Base-by-base conservation (phyloP, 805 yeast species). In the Wickerhamiella shivajii region DNA sequence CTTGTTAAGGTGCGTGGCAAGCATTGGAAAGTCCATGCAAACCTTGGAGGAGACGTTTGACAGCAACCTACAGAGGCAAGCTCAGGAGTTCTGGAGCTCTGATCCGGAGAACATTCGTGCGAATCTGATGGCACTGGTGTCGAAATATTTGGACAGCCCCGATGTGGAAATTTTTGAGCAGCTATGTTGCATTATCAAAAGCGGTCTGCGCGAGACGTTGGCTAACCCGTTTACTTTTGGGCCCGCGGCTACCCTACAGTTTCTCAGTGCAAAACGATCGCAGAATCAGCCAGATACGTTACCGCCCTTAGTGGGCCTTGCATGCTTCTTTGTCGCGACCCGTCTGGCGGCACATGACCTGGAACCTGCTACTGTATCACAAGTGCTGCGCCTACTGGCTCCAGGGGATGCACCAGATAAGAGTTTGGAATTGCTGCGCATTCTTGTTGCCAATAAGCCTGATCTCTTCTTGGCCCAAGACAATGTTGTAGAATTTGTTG, bases 21-120 rank as follows among this genome's bases (percentile, higher is more conserved):
- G 76, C 34, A 57, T 81, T 3, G 90, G 83, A 0, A 75, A 73
- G 36, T 81, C 84, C 0, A 52, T 77, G 46, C 69, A 69, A 31
- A 52, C 67, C 2, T 74, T 80, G 0, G 71, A 63, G 24, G 81
- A 74, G 16, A 56, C 59, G 2, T 16, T 16, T 20, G 64, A 28
- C 31, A 32, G 29, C 59, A 26, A 66, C 61, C 15, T 11, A 9
- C 12, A 25, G 8, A 53, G 53, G 15, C 56, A 53, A 26, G 56
- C 57, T 16, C 45, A 41, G 6, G 58, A 53, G 11, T 50, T 49
- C 30, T 50, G 58, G 45, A 42, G 49, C 7, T 47, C 51, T 5
- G 50, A 56, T 27, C 45, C 46, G 5, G 33, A 31, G 6, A 13
- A 34, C 37, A 29, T 74, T 13, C 69, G 70, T 39, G 39, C 49